Base-by-base conservation (phyloP, 768 basidiomycete genomes). In the Lyophyllum atratum region DNA sequence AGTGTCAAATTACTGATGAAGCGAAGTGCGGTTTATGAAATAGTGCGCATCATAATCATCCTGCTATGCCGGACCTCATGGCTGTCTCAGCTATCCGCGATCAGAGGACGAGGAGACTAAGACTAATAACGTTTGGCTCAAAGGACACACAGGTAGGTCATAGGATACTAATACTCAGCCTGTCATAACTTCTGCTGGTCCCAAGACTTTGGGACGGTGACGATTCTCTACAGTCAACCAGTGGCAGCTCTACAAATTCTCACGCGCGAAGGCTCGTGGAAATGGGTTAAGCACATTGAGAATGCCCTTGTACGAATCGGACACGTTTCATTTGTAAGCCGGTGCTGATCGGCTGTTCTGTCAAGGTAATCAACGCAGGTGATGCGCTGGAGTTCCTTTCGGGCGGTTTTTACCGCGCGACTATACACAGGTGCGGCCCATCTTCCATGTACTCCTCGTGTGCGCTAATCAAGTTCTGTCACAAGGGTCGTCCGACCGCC, bases 171-270 rank as follows among this genome's bases (percentile, higher is more conserved):
- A 1, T 19, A 33, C 7, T 6, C 1, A 12, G 6, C 15, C 19
- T 11, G 43, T 31, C 22, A 25, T 4, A 33, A 40, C 44, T 31
- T 26, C 28, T 34, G 5, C 40, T 33, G 6, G 6, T 42, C 42
- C 11, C 51, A 24, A 80, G 79, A 82, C 59, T 67, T 77, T 33
- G 78, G 78, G 12, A 74, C 72, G 8, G 60, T 82, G 45, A 78
- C 78, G 0, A 72, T 82, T 31, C 69, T 83, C 0, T 82, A 76
- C 69, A 79, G 78, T 46, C 80, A 83, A 48, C 80, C 81, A 7
- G 76, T 82, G 5, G 68, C 76, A 0, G 79, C 75, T 0, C 64
- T 82, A 19, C 80, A 82, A 48, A 80, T 82, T 42, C 66, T 77
- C 15, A 72, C 72, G 6, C 75, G 61, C 0, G 73, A 76, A 24